Base-by-base conservation (phyloP, 177 flowering plant species). In the Vitis hybrid region DNA sequence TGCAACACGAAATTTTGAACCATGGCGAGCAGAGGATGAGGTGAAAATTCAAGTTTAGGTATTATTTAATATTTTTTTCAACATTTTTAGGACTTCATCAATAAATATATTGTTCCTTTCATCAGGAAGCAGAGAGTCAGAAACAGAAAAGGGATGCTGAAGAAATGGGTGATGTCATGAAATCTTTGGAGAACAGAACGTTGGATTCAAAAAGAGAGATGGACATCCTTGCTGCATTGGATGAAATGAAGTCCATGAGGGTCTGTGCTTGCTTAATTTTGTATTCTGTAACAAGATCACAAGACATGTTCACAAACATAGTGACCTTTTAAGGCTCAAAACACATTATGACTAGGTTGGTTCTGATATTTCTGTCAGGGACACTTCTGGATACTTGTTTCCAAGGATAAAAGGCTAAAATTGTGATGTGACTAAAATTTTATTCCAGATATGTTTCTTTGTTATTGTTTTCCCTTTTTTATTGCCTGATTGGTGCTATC, bases 141-240 rank as follows among this genome's bases (percentile, higher is more conserved):
- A 74, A 78, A 72, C 69, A 68, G 72, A 83, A 82, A 81, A 82
- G 89, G 75, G 85, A 79, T 56, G 73, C 77, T 18, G 91, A 89
- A 80, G 91, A 89, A 75, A 86, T 86, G 92, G 91, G 94, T 10
- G 94, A 89, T 81, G 88, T 86, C 2, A 89, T 87, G 94, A 89
- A 87, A 74, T 86, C 90, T 26, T 74, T 89, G 78, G 91, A 89
- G 74, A 89, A 89, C 62, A 76, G 91, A 77, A 86, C 90, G 1
- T 68, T 79, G 76, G 90, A 89, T 61, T 87, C 94, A 66, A 87
- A 89, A 77, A 69, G 86, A 60, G 92, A 89, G 73, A 87, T 87
- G 91, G 90, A 89, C 74, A 85, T 85, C 59, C 81, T 87, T 77
- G 87, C 92, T 57, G 87, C 90, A 18, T 73, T 87, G 57, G 94